These are phyloP conservation scores for Dentipellis fragilis DNA, from an alignment of 768 basidiomycete genomes.

Conservation along the genomic window DNA sequence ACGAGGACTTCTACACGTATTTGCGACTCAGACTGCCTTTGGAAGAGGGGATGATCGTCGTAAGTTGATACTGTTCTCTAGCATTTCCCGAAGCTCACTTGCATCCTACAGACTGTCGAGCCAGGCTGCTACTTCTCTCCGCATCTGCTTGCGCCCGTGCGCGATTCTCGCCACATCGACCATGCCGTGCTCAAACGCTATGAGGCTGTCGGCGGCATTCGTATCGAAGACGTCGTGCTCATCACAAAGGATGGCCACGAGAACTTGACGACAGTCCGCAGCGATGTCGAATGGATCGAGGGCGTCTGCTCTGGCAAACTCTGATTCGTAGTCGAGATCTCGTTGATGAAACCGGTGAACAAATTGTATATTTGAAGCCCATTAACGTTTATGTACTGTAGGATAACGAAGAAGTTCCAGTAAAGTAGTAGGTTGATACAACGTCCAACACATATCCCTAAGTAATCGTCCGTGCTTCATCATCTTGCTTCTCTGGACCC, in stretches of 20 bases:
- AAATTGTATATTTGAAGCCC: too few relatives aligned
- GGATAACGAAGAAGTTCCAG: too few relatives aligned
- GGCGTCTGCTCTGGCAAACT: slow-evolving; percentile 62
- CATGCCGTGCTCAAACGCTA: slow-evolving; percentile 60
- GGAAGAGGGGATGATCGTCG: slow-evolving; percentile 76
- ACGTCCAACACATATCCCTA: too few relatives aligned
- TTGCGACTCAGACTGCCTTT: slow-evolving; percentile 71
- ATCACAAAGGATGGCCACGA: slow-evolving; percentile 67
- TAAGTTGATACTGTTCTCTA: slow-evolving; percentile 27
- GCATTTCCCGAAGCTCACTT: slow-evolving; percentile 1
- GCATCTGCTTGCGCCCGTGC: slow-evolving; percentile 57
- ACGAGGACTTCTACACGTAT: slow-evolving; percentile 68
- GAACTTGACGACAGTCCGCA: slow-evolving; percentile 79
- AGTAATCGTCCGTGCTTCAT: too few relatives aligned
- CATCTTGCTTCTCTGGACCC: background rate
- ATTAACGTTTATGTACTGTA: too few relatives aligned
- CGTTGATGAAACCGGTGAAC: too few relatives aligned
- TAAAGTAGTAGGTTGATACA: too few relatives aligned
- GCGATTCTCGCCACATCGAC: slow-evolving; percentile 57
- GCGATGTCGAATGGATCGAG: slow-evolving; percentile 80
- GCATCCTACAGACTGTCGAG: slow-evolving; percentile 62
- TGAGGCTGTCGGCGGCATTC: slow-evolving; percentile 78
- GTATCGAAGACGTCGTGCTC: slow-evolving; percentile 88
- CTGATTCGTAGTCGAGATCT: slow-evolving; percentile 6
- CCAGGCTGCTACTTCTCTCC: slow-evolving; percentile 85